Percentiles rank a stretch among this genome's conserved stretches.
phyloP scores from a whole-genome alignment of 1,284 basidiomycete species.

The Trametes versicolor region DNA sequence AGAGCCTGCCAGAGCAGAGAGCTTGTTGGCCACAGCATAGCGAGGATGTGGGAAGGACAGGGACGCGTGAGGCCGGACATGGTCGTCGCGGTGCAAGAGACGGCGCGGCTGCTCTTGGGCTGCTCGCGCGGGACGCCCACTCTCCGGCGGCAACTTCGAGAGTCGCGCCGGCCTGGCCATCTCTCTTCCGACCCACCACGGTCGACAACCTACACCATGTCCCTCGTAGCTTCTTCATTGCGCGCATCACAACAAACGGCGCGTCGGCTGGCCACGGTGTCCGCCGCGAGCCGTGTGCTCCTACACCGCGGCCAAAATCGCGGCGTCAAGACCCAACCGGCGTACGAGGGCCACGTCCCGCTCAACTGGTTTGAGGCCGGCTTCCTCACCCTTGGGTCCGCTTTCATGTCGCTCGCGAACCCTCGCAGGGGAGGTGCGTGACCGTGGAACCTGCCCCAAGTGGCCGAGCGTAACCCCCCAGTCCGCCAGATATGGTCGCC shows the following conservation, averaged over 20 bases:
- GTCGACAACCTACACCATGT: conserved; percentile 21
- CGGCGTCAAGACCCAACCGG: conserved; percentile 41
- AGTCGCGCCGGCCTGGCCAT: background rate
- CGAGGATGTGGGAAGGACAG: conserved; percentile 1
- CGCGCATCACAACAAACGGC: conserved; percentile 21
- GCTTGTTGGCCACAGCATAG: background rate
- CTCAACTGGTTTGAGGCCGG: conserved; percentile 85
- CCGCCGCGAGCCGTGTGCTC: conserved; percentile 16
- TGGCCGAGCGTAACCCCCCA: conserved; percentile 23
- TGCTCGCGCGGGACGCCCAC: background rate
- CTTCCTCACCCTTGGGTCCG: conserved; percentile 89
- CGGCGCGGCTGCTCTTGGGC: conserved; percentile 1
- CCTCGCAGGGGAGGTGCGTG: conserved; percentile 86
- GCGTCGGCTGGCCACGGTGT: conserved; percentile 13
- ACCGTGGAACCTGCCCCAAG: conserved; percentile 1
- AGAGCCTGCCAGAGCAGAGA: conserved; percentile 9
- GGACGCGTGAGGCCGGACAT: conserved; percentile 14
- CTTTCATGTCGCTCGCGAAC: conserved; percentile 84
- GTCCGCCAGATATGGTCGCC: conserved; percentile 86
- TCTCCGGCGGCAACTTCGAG: conserved; percentile 1
- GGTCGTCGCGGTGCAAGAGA: conserved; percentile 22
- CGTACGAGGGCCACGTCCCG: conserved; percentile 85
- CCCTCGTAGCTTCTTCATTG: conserved; percentile 24
- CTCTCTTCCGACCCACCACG: background rate
- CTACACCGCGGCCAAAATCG: conserved; percentile 30